Evolutionary conservation across 1,284 basidiomycete species (phyloP), one percentile per base, ranked within the genome.

Genomic region (Sporisorium iseilematis-ciliati): DNA sequence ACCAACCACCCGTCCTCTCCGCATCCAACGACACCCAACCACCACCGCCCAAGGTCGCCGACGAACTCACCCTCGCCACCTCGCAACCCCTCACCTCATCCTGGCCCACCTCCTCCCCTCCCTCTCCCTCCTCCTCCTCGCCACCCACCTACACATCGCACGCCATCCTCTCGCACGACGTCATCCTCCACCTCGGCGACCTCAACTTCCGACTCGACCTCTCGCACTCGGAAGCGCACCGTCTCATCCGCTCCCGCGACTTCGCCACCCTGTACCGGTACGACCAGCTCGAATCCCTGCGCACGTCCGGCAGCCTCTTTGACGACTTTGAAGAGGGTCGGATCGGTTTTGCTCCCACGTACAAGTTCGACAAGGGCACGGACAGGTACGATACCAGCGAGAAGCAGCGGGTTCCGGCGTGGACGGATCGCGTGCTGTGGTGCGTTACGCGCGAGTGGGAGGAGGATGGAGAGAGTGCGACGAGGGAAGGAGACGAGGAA

Each of bases 341-440:
- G 0, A 86, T 99, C 40, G 83, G 91, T 2, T 99, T 99, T 87
- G 88, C 90, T 14, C 94, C 95, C 1, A 97, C 94, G 8, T 95
- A 95, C 86, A 90, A 91, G 71, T 95, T 93, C 82, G 92, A 95
- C 82, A 86, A 87, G 48, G 87, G 87, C 0, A 87, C 93, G 8
- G 92, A 97, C 77, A 88, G 88, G 51, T 99, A 98, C 84, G 97
- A 99, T 85, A 92, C 94, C 3, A 93, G 93, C 76, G 97, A 99
- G 86, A 99, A 99, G 87, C 90, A 91, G 88, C 90, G 97, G 8
- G 92, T 97, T 82, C 97, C 97, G 1, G 93, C 96, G 16, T 99
- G 96, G 95, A 98, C 82, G 8, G 84, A 84, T 60, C 66, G 84
- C n/a, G 90, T 99, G 7, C 84, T 99, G 59, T 97, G 70, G 70